A percentile compares a stretch with the other conserved stretches of the same genome.
These are phyloP conservation scores for Selenicereus undatus DNA, from an alignment of 148 eudicot species.

Conservation along the genomic window DNA sequence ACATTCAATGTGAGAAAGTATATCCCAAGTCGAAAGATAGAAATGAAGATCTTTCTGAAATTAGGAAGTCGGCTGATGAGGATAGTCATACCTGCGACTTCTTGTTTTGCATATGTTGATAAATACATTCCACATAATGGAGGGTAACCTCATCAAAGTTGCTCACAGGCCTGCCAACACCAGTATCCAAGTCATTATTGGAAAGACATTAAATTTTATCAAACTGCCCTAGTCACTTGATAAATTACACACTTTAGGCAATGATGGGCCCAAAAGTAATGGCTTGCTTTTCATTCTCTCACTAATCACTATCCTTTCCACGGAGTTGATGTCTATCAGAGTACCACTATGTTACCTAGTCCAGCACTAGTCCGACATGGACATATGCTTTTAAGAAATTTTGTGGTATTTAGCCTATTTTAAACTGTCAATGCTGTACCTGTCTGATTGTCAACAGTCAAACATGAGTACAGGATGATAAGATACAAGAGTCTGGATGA, in stretches of 20 bases:
- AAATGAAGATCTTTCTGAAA: not conserved
- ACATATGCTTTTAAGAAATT: not conserved
- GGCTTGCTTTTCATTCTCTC: not conserved
- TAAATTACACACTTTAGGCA: not conserved
- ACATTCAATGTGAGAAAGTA: not conserved
- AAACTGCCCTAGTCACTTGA: not conserved
- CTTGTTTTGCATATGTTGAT: conserved; percentile 57
- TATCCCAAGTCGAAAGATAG: not conserved
- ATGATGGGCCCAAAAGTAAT: not conserved
- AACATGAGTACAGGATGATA: not conserved
- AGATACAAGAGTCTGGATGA: not conserved
- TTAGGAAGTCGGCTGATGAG: not conserved
- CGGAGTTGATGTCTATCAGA: not conserved
- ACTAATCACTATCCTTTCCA: not conserved
- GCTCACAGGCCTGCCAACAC: conserved; percentile 58
- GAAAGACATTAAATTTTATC: not conserved
- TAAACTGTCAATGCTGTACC: not conserved
- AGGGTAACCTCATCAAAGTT: conserved; percentile 72
- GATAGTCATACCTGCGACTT: conserved; percentile 46
- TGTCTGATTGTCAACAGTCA: not conserved
- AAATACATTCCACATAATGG: conserved; percentile 76
- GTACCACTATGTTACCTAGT: not conserved
- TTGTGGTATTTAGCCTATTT: not conserved
- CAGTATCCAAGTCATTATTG: conserved; percentile 5
- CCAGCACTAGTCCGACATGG: not conserved